Evolutionary conservation across 768 basidiomycete genomes (phyloP).

Genomic region (Saitozyma podzolica): DNA sequence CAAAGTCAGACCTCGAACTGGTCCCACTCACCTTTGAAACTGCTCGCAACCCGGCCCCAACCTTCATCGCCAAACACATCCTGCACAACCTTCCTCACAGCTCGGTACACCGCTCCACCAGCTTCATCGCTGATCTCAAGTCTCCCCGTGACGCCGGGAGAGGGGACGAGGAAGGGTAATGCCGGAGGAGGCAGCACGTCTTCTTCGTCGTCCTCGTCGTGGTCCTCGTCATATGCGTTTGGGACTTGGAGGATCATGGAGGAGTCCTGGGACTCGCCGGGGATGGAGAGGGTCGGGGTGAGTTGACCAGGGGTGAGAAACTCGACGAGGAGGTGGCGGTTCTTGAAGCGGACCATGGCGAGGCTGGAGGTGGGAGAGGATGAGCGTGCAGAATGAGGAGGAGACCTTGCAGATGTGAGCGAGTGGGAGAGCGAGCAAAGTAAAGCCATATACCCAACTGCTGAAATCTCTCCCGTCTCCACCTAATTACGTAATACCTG

Average conservation of each 20-base stretch:
- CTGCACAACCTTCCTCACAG: conserved; percentile 69
- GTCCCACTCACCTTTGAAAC: conserved; percentile 63
- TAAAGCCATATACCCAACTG: too few species aligned
- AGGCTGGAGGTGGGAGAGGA: background rate
- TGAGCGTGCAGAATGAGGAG: conserved; percentile 10
- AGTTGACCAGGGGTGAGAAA: conserved; percentile 59
- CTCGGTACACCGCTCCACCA: conserved; percentile 59
- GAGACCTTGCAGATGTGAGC: background rate
- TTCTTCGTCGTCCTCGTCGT: conserved; percentile 28
- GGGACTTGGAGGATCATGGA: too few species aligned
- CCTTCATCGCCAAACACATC: conserved; percentile 79
- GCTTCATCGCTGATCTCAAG: conserved; percentile 28
- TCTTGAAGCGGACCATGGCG: conserved; percentile 76
- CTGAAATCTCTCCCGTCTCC: too few species aligned
- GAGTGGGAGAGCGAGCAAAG: too few species aligned
- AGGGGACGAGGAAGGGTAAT: conserved; percentile 38
- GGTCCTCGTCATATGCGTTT: background rate
- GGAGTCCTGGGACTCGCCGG: too few species aligned
- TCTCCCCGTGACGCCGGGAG: conserved; percentile 54
- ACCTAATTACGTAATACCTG: too few species aligned
- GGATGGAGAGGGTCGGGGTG: conserved; percentile 10
- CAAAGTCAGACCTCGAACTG: background rate
- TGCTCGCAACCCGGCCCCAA: conserved; percentile 76
- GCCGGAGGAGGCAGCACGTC: conserved; percentile 14
- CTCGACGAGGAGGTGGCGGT: conserved; percentile 85